Conservation (phyloP, 106 monocot species). For the Dendrobium catenatum region DNA sequence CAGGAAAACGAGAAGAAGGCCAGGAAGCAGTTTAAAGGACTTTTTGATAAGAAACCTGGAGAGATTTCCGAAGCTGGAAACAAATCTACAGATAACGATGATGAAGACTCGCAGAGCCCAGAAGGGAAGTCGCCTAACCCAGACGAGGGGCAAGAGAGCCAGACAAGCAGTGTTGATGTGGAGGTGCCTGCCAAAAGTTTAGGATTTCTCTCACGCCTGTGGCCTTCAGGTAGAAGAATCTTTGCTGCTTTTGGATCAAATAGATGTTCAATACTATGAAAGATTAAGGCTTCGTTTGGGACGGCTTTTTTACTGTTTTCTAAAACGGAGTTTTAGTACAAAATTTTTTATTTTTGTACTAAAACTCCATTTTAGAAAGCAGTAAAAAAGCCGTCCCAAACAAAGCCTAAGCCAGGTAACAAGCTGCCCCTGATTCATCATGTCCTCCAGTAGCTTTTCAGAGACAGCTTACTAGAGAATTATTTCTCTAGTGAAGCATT, state of each 20-base stretch:
- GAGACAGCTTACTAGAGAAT: too few relatives aligned
- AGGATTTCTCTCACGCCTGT: conserved; percentile 52
- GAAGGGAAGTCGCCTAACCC: conserved; percentile 3
- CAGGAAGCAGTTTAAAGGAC: conserved; percentile 81
- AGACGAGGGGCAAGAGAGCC: background rate
- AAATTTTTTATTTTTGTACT: too few relatives aligned
- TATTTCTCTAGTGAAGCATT: too few relatives aligned
- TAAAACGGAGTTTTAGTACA: too few relatives aligned
- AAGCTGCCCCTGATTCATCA: too few relatives aligned
- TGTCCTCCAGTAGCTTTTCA: too few relatives aligned
- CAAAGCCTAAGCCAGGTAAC: background rate
- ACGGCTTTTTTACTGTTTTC: too few relatives aligned
- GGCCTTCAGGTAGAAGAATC: conserved; percentile 59
- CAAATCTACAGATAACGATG: conserved; percentile 13
- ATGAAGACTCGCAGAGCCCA: background rate
- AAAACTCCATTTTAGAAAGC: too few relatives aligned
- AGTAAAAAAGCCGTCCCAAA: too few relatives aligned
- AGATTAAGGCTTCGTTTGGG: too few relatives aligned
- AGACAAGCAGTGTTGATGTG: background rate
- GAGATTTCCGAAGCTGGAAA: conserved; percentile 67
- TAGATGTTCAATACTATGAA: conserved; percentile 59
- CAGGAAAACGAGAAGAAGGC: conserved; percentile 74
- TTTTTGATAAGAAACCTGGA: conserved; percentile 96
- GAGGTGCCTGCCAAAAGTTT: conserved; percentile 18
- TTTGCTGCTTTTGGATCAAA: conserved; percentile 54